Evolutionary conservation across 2,329 filamentous ascomycete genomes (phyloP).

Genomic region (Herpotrichia juniperi): DNA sequence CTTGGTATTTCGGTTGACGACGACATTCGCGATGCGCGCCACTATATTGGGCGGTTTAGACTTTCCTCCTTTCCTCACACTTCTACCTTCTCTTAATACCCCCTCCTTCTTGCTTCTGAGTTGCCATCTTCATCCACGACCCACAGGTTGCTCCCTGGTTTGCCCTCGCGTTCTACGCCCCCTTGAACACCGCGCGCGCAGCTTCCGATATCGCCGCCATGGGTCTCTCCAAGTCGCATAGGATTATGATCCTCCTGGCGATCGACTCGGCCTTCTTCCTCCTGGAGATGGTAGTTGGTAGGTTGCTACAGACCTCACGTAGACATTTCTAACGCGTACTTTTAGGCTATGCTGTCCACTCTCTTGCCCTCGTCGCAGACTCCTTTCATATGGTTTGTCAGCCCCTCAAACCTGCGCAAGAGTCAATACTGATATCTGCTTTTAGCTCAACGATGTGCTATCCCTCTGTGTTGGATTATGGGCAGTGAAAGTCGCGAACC

Average conservation of each 20-base stretch:
- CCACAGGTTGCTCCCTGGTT: not conserved
- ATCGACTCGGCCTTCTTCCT: slow-evolving; percentile 92
- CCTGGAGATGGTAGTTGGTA: slow-evolving; percentile 79
- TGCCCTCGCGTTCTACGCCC: not conserved
- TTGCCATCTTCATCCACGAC: not conserved
- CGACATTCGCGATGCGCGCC: not conserved
- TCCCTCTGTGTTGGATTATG: slow-evolving; percentile 91
- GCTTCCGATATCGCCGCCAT: slow-evolving; percentile 54
- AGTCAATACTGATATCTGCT: slow-evolving; percentile 16
- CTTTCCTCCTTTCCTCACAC: not conserved
- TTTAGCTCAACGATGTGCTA: slow-evolving; percentile 94
- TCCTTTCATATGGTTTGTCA: slow-evolving; percentile 91
- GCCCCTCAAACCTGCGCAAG: not conserved
- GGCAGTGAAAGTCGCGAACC: slow-evolving; percentile 89
- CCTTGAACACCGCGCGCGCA: not conserved
- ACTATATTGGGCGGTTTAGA: not conserved
- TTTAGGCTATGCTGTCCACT: slow-evolving; percentile 80
- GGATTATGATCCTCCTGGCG: slow-evolving; percentile 89
- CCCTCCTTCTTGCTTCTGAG: not conserved
- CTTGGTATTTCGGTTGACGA: not conserved
- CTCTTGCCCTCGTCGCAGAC: slow-evolving; percentile 91
- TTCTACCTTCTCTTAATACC: too few species aligned
- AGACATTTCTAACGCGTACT: slow-evolving; percentile 9
- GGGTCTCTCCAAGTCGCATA: slow-evolving; percentile 89
- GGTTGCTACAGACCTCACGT: slow-evolving; percentile 20